Evolutionary conservation across 306 rosid genomes (phyloP).

Genomic region (Fragaria vesca): DNA sequence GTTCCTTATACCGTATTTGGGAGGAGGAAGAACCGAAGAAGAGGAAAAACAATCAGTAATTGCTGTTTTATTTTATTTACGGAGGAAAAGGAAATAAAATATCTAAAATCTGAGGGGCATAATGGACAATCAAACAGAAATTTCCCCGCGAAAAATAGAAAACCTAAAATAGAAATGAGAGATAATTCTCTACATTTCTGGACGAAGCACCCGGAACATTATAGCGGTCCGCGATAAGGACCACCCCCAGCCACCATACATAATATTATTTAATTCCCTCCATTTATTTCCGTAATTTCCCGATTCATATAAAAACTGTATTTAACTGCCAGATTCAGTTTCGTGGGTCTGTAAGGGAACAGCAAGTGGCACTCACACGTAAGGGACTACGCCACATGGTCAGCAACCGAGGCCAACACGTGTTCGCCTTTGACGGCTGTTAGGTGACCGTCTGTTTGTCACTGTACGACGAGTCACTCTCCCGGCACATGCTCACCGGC

Average conservation of each 20-base stretch:
- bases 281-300: neutral
- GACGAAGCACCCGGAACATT: neutral
- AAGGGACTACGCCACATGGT: constrained; percentile 21
- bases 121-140: neutral
- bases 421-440: constrained; percentile 33
- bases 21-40: too few species aligned
- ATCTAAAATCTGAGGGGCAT: neutral
- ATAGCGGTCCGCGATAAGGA: constrained; percentile 22
- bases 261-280: neutral
- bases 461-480: neutral
- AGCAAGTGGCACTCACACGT: constrained; percentile 24
- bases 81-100: neutral
- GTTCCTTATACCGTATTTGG: too few species aligned
- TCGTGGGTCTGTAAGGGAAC: neutral
- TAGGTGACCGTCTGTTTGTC: constrained; percentile 4
- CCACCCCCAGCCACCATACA: constrained; percentile 5
- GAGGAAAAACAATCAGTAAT: neutral
- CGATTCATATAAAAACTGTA: constrained; percentile 4
- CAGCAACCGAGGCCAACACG: constrained; percentile 34
- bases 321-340: constrained; percentile 44
- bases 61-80: too few species aligned
- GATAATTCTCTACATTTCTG: neutral
- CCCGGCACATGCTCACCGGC: constrained; percentile 2
- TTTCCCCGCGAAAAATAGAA: neutral
- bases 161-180: neutral